phyloP scores from a whole-genome alignment of 352 stramenopile species.

The Globisporangium abappressorium region DNA sequence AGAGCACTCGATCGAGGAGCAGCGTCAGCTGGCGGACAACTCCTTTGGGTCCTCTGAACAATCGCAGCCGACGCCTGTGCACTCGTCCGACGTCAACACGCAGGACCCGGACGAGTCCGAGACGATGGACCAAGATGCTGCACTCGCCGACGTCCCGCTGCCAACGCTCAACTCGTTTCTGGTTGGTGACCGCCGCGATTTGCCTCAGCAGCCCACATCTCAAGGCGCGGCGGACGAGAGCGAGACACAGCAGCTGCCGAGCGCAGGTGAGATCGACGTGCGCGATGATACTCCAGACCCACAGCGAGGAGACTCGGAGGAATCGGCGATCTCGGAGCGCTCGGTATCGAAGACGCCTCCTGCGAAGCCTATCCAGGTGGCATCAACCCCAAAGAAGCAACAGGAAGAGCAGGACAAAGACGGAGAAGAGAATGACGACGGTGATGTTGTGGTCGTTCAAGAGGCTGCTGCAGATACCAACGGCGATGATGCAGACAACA shows the following conservation, averaged over 20 bases:
- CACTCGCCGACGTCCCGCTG: background rate
- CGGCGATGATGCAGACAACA: background rate
- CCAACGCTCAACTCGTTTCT: background rate
- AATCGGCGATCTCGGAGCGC: conserved; percentile 19
- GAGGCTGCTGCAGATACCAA: background rate
- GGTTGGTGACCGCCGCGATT: background rate
- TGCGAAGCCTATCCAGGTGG: conserved; percentile 8
- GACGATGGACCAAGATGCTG: conserved; percentile 13
- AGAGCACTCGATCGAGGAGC: conserved; percentile 15
- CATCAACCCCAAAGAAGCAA: background rate
- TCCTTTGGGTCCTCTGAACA: conserved; percentile 25
- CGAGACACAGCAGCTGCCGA: background rate
- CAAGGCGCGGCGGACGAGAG: background rate
- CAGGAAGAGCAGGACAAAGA: background rate
- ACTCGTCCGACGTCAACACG: conserved; percentile 14
- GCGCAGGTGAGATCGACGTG: background rate
- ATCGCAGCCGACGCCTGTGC: conserved; percentile 22
- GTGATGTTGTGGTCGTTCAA: background rate
- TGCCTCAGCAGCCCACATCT: background rate
- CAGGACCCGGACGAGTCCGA: conserved; percentile 18
- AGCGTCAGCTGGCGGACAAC: conserved; percentile 8
- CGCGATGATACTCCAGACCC: conserved; percentile 16
- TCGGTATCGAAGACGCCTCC: conserved; percentile 27
- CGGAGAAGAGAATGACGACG: background rate
- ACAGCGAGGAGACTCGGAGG: conserved; percentile 19